Conservation (phyloP, 1,139 yeast genomes). For the Debaryomyces sp. region DNA sequence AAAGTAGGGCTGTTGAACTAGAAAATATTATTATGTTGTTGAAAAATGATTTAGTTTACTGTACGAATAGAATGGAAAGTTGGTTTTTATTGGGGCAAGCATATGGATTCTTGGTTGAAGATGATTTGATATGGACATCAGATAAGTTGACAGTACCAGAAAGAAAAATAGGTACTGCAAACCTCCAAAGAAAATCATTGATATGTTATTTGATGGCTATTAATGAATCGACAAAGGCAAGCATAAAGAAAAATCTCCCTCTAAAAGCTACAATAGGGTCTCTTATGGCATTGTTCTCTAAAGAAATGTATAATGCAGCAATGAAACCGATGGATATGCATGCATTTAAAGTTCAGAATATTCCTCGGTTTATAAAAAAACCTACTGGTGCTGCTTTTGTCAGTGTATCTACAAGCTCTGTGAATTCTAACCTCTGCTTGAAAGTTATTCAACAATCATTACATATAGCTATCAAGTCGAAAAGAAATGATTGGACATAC, state of each 20-base stretch:
- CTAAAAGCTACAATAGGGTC: conserved; percentile 43
- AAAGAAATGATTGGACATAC: conserved; percentile 62
- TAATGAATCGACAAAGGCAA: conserved; percentile 41
- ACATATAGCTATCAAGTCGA: conserved; percentile 45
- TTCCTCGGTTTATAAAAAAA: conserved; percentile 36
- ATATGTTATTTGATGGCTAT: conserved; percentile 79
- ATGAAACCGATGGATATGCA: conserved; percentile 70
- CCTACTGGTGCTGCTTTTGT: conserved; percentile 28
- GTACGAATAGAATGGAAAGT: conserved; percentile 72
- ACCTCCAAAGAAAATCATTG: conserved; percentile 68
- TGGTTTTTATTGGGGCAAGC: conserved; percentile 89
- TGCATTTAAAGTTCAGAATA: conserved; percentile 46
- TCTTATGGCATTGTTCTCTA: conserved; percentile 61
- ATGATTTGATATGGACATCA: conserved; percentile 87
- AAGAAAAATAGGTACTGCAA: conserved; percentile 63
- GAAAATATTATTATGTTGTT: conserved; percentile 72
- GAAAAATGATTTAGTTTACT: conserved; percentile 65
- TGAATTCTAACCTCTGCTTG: conserved; percentile 30
- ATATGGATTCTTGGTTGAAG: conserved; percentile 79
- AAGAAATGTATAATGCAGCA: conserved; percentile 62
- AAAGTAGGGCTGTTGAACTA: conserved; percentile 78
- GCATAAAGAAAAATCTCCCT: conserved; percentile 21
- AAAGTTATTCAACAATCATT: conserved; percentile 43
- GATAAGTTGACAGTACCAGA: conserved; percentile 74
- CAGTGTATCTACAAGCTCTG: conserved; percentile 24